A percentile compares a stretch with the other conserved stretches of the same genome.
These are phyloP conservation scores for Eruca vesicaria DNA, from an alignment of 441 rosid species.

Conservation along the genomic window DNA sequence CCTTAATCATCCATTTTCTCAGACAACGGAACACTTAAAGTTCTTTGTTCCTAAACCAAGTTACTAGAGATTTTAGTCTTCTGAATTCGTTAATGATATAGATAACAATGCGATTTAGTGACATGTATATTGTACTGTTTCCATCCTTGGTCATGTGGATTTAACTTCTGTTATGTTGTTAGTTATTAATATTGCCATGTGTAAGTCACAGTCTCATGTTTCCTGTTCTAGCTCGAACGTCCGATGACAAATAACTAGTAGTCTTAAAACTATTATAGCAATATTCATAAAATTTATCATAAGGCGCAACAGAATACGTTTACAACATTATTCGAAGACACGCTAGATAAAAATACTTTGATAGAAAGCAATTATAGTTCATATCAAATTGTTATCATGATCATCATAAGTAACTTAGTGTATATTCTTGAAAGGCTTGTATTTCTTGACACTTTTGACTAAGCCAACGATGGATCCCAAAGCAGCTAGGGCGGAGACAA, in stretches of 20 bases:
- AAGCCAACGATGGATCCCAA: constrained; percentile 51
- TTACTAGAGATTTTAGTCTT: no score
- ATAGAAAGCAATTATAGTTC: not conserved
- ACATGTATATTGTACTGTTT: no score
- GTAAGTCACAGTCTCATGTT: not conserved
- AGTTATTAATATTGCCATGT: not conserved
- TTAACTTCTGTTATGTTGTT: not conserved
- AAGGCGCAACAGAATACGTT: not conserved
- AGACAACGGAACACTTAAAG: not conserved
- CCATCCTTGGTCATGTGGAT: not conserved
- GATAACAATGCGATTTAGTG: no score
- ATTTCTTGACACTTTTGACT: constrained; percentile 27
- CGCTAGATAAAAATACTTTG: not conserved
- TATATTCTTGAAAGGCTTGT: constrained; percentile 44
- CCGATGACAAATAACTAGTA: not conserved
- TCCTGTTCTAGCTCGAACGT: not conserved
- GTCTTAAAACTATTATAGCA: not conserved
- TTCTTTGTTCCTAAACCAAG: no score
- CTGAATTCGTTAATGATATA: no score
- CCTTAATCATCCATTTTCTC: not conserved
- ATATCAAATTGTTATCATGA: not conserved
- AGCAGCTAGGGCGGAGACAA: constrained; percentile 40
- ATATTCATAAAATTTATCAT: not conserved
- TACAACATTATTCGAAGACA: constrained; percentile 3
- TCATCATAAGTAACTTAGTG: constrained; percentile 3